Base-by-base conservation (phyloP, 2,329 filamentous ascomycete species). In the Curvularia hawaiiensis region DNA sequence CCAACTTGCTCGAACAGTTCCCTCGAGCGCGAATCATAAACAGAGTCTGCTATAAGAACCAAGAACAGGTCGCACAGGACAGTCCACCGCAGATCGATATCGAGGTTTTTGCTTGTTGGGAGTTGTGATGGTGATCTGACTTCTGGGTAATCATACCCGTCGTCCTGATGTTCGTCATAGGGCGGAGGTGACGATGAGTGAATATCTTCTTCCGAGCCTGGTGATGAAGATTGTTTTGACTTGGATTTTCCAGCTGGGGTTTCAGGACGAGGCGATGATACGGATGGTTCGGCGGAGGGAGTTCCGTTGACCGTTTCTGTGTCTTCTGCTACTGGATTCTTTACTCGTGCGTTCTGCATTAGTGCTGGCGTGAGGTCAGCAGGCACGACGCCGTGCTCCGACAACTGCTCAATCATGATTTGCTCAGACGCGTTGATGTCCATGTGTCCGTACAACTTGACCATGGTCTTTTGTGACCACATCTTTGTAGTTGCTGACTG, bases 401-500 rank as follows among this genome's bases (percentile, higher is more conserved):
- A 89, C 57, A 99, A 82, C 77, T 99, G 95, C 79, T 99, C 95
- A 65, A 99, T 97, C 95, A 99, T 99, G 75, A 99, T 83, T 80
- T 99, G 95, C 77, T 99, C 95, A 14, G 86, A 88, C 22, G 89
- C 82, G 70, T 88, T 92, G 69, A 99, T 96, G 59, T 99, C 95
- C 95, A 99, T 99, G 77, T 99, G 95, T 12, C 87, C 82, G 75
- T 98, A 99, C 12, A 99, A 76, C 24, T 94, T 87, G 59, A 97
- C 87, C 93, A 99, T 99, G 84, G 97, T 96, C 79, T 96, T 96
- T 75, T 99, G 95, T 55, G 90, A 88, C 94, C 94, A 99, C 90
- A 97, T 97, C 76, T 90, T 90, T 79, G 91, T 89, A 35, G 88
- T 85, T 75, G 97, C 95, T 11, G 87, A 80, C 0, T 90, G 86